Evolutionary conservation across 2,329 filamentous ascomycete genomes (phyloP).

Genomic region (Fusarium domesticum): DNA sequence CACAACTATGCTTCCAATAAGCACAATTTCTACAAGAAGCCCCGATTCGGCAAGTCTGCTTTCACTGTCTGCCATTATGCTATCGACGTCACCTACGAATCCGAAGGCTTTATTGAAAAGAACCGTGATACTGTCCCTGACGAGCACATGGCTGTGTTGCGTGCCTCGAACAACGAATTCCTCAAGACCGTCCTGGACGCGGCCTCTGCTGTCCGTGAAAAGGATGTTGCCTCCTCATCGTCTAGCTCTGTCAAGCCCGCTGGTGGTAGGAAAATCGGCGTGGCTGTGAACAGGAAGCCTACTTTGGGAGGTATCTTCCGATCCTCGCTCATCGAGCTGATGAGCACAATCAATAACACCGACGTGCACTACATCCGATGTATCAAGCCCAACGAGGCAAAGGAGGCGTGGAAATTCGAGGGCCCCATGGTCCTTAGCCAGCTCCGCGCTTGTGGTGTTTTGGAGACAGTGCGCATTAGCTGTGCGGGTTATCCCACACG

Average conservation of each 20-base stretch:
- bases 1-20: constrained; percentile 89
- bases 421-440: constrained; percentile 98
- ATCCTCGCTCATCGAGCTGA: constrained; percentile 94
- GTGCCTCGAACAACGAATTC: constrained; percentile 80
- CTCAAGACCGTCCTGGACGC: constrained; percentile 80
- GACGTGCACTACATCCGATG: constrained; percentile 99
- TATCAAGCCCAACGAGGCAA: constrained; percentile 97
- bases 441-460: constrained; percentile 94
- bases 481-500: constrained; percentile 94
- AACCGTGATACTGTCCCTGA: constrained; percentile 98
- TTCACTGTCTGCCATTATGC: constrained; percentile 99
- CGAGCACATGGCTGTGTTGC: constrained; percentile 93
- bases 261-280: constrained; percentile 80
- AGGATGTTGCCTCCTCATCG: constrained; percentile 66
- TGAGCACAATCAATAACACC: constrained; percentile 96
- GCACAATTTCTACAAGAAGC: constrained; percentile 98
- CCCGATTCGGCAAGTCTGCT: constrained; percentile 91
- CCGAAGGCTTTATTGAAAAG: constrained; percentile 98
- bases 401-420: constrained; percentile 96
- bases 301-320: constrained; percentile 98
- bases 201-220: constrained; percentile 82
- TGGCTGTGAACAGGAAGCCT: constrained; percentile 91
- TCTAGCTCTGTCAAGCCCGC: constrained; percentile 75
- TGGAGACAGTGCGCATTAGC: constrained; percentile 97
- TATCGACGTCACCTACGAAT: constrained; percentile 96